Base-by-base conservation (phyloP, 169 alveolate genomes). In the Plasmodium gallinaceum region DNA sequence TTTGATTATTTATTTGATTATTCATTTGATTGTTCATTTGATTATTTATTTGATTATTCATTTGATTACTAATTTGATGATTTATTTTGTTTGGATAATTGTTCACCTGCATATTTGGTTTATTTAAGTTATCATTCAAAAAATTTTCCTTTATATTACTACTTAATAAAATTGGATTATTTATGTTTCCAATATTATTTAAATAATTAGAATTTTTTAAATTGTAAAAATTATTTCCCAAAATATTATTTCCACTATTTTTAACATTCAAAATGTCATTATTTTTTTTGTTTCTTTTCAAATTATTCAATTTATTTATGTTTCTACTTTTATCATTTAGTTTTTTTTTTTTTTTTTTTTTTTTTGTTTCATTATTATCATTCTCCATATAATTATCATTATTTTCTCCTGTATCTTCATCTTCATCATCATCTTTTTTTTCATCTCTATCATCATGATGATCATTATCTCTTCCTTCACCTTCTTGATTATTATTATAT, bases 281-380 rank as follows among this genome's bases (percentile, higher is more conserved):
- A 7, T 46, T 64, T 65, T 46, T 78, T 62, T 70, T 26, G 5
- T 70, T 60, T 18, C 37, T 78, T 18, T 68, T 78, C 22, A 48
- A 68, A 32, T 14, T 48, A 0, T 39, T 39, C 24, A 57, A 66
- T 78, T 78, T 78, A 78, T 78, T 78, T 39, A 78, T 78, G 8
- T 16, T 78, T 57, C 76, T 52, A 43, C 89, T 78, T 46, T 78
- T 78, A n/a, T 78, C 89, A 65, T 66, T 78, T 64, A 66, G 24
- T 26, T 26, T 78, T 4, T 65, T 78, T 57, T 64, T 78, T 24
- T 69, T 51, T 32, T 62, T 66, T 42, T 46, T 78, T 46, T 52
- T 78, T 24, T 26, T 58, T 24, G 48, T 78, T n/a, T 58, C 69
- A 18, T 51, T 52, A 12, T 64, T 46, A 24, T 48, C 62, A 62